Evolutionary conservation across 192 early-diverging fungal species (phyloP).

Genomic region (Gonapodya prolifera): DNA sequence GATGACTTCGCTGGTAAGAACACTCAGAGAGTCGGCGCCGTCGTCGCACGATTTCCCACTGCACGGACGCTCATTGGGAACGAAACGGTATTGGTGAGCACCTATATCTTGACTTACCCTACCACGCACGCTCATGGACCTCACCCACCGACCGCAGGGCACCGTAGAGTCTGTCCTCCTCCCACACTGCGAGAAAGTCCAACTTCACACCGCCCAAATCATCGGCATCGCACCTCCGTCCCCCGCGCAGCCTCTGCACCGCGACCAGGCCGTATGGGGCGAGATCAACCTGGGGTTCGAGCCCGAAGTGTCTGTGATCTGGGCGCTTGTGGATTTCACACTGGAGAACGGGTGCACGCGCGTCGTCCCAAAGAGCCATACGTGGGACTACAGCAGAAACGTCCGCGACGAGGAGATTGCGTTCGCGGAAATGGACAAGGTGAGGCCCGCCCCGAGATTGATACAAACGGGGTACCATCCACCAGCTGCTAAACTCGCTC

Average conservation of each 20-base stretch:
- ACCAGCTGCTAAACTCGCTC: too few species aligned
- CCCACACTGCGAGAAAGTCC: not conserved
- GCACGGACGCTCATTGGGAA: not conserved
- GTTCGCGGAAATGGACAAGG: conserved; percentile 4
- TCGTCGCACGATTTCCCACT: not conserved
- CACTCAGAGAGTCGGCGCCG: not conserved
- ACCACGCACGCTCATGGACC: not conserved
- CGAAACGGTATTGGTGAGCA: not conserved
- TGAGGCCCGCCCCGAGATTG: not conserved
- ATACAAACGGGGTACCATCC: not conserved
- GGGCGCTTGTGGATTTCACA: not conserved
- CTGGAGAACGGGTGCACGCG: not conserved
- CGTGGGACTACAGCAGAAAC: not conserved
- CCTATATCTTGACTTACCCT: not conserved
- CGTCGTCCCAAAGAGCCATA: not conserved
- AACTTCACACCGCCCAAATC: conserved; percentile 1
- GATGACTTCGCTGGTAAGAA: conserved; percentile 4
- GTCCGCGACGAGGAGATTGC: not conserved
- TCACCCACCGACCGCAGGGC: not conserved
- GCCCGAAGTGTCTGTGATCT: not conserved
- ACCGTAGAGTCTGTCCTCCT: not conserved
- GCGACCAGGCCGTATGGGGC: conserved; percentile 3
- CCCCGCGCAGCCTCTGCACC: conserved; percentile 6
- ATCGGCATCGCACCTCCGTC: not conserved
- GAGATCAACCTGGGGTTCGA: not conserved